Evolutionary conservation across 192 early-diverging fungal genomes (phyloP), one percentile per base, ranked within the genome.

Genomic region (Dispira simplex): DNA sequence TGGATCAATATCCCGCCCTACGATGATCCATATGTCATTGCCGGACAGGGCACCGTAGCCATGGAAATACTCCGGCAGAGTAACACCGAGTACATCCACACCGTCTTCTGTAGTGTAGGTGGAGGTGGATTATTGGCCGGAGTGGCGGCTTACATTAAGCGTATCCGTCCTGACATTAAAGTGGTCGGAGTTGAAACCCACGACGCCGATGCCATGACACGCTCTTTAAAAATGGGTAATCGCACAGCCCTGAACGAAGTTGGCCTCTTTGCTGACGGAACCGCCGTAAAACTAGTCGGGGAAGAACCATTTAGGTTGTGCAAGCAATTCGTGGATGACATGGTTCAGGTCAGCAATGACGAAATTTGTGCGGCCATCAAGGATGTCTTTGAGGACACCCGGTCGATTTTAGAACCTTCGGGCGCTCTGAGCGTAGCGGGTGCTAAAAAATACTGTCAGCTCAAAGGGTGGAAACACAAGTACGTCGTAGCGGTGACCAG

Each of bases 21-120:
- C 71, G 95, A 99, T 72, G 94, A 98, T 64, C 97, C 95, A 8
- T 85, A 89, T 68, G 95, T 99, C 21, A 97, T 97, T 72, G 97
- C 97, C n/a, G 97, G 97, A 4, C 97, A 99, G 75, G 97, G 95
- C 44, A 98, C 95, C 9, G 85, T 95, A 46, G 95, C 81, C 20
- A 78, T 94, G 63, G 95, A 98, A 77, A 79, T 90, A 13, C 69
- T 90, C 59, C 78, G 86, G 47, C 87, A 90, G 68, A 68, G 71
- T 52, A 75, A 75, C 54, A 46, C 75, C 47, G 62, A 78, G 11
- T 74, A 86, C 44, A 89, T 95, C 56, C 84, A 95, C 49, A 86
- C 89, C 51, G 88, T 99, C 67, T 99, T 95, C 70, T 81, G 90
- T 11, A 87, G 87, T 44, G 85, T 96, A 14, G 97, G 97, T 48